phyloP scores from a whole-genome alignment of 441 rosid species.

The Mallotus repandus region DNA sequence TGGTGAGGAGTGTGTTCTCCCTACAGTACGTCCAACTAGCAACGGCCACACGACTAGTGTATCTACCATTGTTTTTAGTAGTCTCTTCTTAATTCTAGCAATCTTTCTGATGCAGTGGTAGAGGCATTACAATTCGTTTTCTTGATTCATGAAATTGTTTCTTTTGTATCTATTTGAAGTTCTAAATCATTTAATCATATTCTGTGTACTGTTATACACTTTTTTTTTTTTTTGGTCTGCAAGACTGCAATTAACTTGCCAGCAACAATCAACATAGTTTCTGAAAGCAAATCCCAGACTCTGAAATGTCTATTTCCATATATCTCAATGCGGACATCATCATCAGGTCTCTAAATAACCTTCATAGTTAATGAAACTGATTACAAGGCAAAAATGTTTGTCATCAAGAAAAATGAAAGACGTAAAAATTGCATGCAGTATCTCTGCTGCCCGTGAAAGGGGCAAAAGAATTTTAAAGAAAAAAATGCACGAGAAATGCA shows the following conservation, averaged over 20 bases:
- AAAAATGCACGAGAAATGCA: neutral
- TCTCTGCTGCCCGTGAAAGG: no score
- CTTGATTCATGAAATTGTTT: neutral
- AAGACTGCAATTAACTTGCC: no score
- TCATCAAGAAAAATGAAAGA: neutral
- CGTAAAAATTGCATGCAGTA: neutral
- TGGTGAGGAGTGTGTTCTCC: slow-evolving; percentile 88
- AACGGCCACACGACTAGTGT: slow-evolving; percentile 27
- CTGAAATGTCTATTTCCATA: no score
- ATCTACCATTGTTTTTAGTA: slow-evolving; percentile 14
- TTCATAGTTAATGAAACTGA: neutral
- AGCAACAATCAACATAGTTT: neutral
- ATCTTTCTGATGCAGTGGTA: slow-evolving; percentile 16
- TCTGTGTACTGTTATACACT: no score
- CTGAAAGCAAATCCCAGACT: no score
- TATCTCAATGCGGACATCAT: neutral
- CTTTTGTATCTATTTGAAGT: neutral
- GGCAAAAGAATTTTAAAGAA: no score
- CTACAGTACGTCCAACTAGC: slow-evolving; percentile 47
- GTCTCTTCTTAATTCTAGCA: slow-evolving; percentile 18
- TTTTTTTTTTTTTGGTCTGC: no score
- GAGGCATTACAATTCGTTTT: neutral
- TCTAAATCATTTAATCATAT: neutral
- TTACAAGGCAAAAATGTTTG: neutral
- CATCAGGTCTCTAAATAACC: neutral